phyloP scores from a whole-genome alignment of 75 land plant species.

The Cryptomeria japonica region DNA sequence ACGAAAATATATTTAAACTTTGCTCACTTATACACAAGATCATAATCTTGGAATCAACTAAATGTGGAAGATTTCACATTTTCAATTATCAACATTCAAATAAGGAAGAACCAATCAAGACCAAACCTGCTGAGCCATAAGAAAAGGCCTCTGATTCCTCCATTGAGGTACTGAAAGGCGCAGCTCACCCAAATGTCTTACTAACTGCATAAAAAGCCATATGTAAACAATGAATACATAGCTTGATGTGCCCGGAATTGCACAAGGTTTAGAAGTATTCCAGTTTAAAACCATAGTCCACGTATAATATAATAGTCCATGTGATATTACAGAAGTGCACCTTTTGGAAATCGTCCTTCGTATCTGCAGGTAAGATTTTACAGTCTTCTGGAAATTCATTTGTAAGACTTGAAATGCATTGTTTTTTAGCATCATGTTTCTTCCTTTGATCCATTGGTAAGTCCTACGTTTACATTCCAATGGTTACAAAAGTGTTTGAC shows the following conservation, averaged over 20 bases:
- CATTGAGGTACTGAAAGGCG: conserved; percentile 72
- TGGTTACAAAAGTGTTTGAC: not conserved
- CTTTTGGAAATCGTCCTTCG: conserved; percentile 83
- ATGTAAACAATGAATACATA: conserved; percentile 6
- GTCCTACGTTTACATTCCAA: conserved; percentile 41
- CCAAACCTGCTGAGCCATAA: conserved; percentile 73
- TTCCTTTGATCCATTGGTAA: conserved; percentile 62
- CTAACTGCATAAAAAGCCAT: conserved; percentile 50
- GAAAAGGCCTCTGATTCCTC: conserved; percentile 77
- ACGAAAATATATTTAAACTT: not conserved
- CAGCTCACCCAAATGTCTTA: conserved; percentile 56
- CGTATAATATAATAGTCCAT: not conserved
- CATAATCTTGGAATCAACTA: not conserved
- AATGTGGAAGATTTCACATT: not conserved
- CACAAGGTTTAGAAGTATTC: not conserved
- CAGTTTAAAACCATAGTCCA: not conserved
- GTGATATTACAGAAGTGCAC: conserved; percentile 22
- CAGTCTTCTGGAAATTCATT: conserved; percentile 79
- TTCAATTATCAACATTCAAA: not conserved
- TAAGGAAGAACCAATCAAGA: not conserved
- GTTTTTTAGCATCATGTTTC: conserved; percentile 62
- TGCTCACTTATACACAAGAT: not conserved
- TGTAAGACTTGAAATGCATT: conserved; percentile 46
- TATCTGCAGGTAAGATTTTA: conserved; percentile 65
- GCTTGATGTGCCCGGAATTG: not conserved